These are phyloP conservation scores for Tolypocladium nubicola DNA, from an alignment of 2,329 filamentous ascomycete species.

Conservation along the genomic window DNA sequence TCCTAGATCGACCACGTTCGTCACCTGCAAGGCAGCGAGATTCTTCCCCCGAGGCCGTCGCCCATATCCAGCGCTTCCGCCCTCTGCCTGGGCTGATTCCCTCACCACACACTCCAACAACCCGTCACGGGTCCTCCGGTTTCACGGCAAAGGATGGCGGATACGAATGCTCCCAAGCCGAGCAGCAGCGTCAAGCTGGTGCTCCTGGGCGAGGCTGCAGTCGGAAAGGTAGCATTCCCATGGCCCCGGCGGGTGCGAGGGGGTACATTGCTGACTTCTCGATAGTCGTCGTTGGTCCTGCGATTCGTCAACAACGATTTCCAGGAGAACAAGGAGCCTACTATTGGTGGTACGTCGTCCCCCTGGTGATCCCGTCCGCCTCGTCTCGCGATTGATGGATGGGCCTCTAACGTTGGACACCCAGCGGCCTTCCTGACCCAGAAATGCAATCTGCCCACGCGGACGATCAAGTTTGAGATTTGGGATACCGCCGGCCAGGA, in stretches of 20 bases:
- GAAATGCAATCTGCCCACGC: conserved; percentile 90
- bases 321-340: conserved; percentile 99
- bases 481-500: conserved; percentile 99
- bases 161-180: conserved; percentile 65
- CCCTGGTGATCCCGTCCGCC: conserved; percentile 5
- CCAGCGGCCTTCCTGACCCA: conserved; percentile 94
- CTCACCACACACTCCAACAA: background rate
- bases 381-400: background rate
- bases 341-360: conserved; percentile 75
- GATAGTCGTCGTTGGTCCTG: conserved; percentile 86
- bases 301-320: conserved; percentile 99
- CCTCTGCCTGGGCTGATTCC: background rate
- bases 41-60: background rate
- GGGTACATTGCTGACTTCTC: conserved; percentile 10
- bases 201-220: conserved; percentile 90
- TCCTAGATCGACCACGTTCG: background rate
- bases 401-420: background rate
- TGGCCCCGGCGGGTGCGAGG: conserved; percentile 3
- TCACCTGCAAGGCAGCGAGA: background rate
- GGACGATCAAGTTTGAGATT: conserved; percentile 90
- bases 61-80: background rate
- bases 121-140: background rate
- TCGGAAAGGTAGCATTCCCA: conserved; percentile 69
- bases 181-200: conserved; percentile 99
- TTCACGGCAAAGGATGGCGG: conserved; percentile 20